Evolutionary conservation across 108 stramenopile genomes (phyloP).

Genomic region (Epipyxis sp.): DNA sequence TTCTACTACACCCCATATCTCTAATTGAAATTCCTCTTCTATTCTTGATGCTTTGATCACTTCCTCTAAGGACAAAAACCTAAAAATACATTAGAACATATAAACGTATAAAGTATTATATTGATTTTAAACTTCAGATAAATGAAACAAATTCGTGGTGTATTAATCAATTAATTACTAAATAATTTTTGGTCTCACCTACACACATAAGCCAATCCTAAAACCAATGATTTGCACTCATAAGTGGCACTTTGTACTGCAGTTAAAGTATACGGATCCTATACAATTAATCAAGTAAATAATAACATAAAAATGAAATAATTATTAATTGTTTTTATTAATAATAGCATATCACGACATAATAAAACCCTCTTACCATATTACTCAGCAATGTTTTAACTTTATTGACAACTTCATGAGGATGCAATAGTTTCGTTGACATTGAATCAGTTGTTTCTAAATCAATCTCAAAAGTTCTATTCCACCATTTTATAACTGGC

Average conservation of each 20-base stretch:
- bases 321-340: too few relatives aligned
- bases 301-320: too few relatives aligned
- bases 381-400: constrained; percentile 58
- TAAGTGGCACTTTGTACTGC: constrained; percentile 66
- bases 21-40: constrained; percentile 96
- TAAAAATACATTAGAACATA: neutral
- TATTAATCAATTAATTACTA: constrained; percentile 14
- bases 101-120: constrained; percentile 11
- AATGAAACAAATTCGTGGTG: too few relatives aligned
- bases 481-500: constrained; percentile 35
- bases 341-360: too few relatives aligned
- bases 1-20: constrained; percentile 93
- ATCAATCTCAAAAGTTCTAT: constrained; percentile 2
- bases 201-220: constrained; percentile 64
- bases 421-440: constrained; percentile 49
- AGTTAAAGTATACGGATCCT: constrained; percentile 51
- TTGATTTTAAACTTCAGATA: constrained; percentile 21
- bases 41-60: constrained; percentile 78
- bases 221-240: constrained; percentile 83
- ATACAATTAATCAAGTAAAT: neutral
- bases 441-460: neutral
- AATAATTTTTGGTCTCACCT: neutral
- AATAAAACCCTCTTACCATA: too few relatives aligned
- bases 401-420: constrained; percentile 56
- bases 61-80: constrained; percentile 42